Conservation (phyloP, 106 monocot genomes). For the Dactylorhiza incarnata region DNA sequence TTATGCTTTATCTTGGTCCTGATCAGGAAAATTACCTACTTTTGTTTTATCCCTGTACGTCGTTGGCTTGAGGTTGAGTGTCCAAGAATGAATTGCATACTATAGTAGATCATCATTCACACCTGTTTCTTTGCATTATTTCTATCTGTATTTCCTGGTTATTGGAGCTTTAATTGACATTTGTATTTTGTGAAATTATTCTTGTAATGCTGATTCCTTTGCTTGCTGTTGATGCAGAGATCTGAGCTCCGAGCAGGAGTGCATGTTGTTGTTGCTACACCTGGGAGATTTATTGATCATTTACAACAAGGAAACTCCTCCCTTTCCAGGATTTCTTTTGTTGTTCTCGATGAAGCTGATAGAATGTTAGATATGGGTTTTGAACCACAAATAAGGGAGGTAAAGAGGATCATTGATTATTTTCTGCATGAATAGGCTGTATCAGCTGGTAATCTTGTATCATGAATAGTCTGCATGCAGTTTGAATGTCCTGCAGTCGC, state of each 20-base stretch:
- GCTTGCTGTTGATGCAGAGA: conserved; percentile 27
- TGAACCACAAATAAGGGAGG: conserved; percentile 61
- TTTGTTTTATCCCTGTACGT: neutral
- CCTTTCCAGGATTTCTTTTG: conserved; percentile 50
- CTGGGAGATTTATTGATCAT: conserved; percentile 69
- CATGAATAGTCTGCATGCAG: neutral
- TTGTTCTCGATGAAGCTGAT: conserved; percentile 32
- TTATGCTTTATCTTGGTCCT: no score
- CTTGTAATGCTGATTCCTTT: neutral
- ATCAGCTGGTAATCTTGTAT: neutral
- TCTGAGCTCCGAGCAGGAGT: conserved; percentile 48
- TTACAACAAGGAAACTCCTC: conserved; percentile 62
- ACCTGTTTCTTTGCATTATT: neutral
- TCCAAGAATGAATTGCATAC: neutral
- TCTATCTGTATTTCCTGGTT: neutral
- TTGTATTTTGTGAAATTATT: neutral
- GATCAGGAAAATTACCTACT: neutral
- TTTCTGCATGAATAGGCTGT: neutral
- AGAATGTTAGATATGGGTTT: no score
- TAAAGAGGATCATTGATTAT: neutral
- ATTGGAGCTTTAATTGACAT: neutral
- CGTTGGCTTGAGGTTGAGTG: neutral
- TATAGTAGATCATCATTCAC: neutral
- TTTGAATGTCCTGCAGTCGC: neutral
- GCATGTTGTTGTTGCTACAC: conserved; percentile 64